phyloP scores from a whole-genome alignment of 768 basidiomycete genomes.

The Suillus luteus region DNA sequence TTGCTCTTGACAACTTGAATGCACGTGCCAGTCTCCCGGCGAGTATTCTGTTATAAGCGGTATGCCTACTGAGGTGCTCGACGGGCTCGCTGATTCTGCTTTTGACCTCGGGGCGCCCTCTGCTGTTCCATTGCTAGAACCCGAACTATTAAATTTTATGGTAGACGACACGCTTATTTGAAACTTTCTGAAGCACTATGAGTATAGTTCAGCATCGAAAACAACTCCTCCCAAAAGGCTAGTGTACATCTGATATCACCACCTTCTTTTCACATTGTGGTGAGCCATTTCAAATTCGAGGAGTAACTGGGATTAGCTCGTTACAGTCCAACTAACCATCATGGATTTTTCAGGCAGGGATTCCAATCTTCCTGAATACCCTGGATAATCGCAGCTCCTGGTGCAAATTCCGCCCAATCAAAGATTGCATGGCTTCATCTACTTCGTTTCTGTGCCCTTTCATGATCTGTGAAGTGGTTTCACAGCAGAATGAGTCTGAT shows the following conservation, averaged over 20 bases:
- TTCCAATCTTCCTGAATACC: conserved; percentile 16
- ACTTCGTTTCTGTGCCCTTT: conserved; percentile 7
- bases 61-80: conserved; percentile 73
- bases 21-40: conserved; percentile 84
- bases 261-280: conserved; percentile 7
- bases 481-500: not conserved
- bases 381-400: accelerated
- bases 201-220: too few relatives aligned
- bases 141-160: conserved; percentile 60
- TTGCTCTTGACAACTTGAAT: conserved; percentile 86
- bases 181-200: not conserved
- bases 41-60: too few relatives aligned
- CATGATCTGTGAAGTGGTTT: conserved; percentile 17
- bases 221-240: too few relatives aligned
- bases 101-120: conserved; percentile 61
- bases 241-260: too few relatives aligned
- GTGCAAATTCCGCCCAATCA: conserved; percentile 12
- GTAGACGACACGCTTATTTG: conserved; percentile 20
- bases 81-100: conserved; percentile 53
- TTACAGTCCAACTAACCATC: not conserved
- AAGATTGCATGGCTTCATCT: conserved; percentile 13
- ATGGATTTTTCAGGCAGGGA: conserved; percentile 14
- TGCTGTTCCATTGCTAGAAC: conserved; percentile 26
- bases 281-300: not conserved
- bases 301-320: conserved; percentile 3